Conservation (phyloP, 2,329 filamentous ascomycete genomes). For the Harringtonia lauricola region DNA sequence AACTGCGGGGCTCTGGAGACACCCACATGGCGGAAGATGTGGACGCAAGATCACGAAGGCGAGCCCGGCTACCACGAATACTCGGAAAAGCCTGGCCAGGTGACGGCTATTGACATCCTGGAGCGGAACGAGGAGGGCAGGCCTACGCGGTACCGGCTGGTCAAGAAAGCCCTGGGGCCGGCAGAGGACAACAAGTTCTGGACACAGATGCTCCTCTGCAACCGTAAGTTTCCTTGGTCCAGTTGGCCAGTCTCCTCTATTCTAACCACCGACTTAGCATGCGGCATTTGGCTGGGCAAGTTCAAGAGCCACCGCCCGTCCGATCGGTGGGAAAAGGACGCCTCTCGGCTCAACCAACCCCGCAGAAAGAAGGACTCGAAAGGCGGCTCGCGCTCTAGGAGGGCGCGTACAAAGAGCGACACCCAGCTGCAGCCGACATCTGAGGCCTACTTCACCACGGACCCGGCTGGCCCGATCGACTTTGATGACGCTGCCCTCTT, state of each 20-base stretch:
- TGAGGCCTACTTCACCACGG: constrained; percentile 42
- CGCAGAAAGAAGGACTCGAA: constrained; percentile 32
- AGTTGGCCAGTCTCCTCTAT: no score
- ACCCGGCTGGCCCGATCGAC: constrained; percentile 38
- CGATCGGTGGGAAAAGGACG: constrained; percentile 68
- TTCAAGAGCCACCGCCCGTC: constrained; percentile 74
- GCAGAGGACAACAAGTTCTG: constrained; percentile 57
- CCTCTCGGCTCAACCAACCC: constrained; percentile 38
- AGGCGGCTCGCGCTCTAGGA: constrained; percentile 34
- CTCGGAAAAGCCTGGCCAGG: constrained; percentile 59
- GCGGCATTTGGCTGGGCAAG: constrained; percentile 89
- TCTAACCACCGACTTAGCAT: constrained; percentile 38
- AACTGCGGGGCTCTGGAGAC: constrained; percentile 96
- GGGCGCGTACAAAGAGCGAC: constrained; percentile 36
- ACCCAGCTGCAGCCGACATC: constrained; percentile 34
- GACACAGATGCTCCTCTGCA: constrained; percentile 71
- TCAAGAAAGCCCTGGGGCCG: constrained; percentile 60
- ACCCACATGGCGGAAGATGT: constrained; percentile 90
- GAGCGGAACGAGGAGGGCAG: constrained; percentile 51
- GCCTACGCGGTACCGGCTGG: constrained; percentile 57
- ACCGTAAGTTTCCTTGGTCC: constrained; percentile 69
- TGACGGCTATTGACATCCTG: constrained; percentile 63
- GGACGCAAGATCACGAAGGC: constrained; percentile 64
- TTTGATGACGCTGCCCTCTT: constrained; percentile 5
- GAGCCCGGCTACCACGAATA: constrained; percentile 59